Evolutionary conservation across 2,329 filamentous ascomycete species (phyloP).

Genomic region (Dryadomyces quercus-mongolicae): DNA sequence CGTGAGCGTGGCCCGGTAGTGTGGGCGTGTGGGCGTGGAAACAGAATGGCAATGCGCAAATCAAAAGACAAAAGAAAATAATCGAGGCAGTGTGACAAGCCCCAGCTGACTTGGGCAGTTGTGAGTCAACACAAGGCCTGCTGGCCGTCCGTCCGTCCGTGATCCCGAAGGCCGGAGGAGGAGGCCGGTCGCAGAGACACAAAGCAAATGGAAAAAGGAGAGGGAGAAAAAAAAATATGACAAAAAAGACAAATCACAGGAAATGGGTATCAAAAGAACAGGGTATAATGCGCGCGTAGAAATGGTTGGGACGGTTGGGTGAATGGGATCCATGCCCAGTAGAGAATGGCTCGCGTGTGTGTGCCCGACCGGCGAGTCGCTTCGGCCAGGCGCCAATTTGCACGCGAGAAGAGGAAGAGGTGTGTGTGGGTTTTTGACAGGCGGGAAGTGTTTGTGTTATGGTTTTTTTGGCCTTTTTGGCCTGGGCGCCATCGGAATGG

Average conservation of each 20-base stretch:
- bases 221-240: background rate
- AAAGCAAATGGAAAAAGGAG: background rate
- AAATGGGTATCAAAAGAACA: conserved; percentile 2
- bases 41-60: background rate
- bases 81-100: background rate
- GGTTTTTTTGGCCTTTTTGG: too few relatives aligned
- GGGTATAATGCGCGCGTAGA: background rate
- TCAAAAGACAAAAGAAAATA: background rate
- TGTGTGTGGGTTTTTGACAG: background rate
- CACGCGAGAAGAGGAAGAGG: background rate
- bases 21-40: background rate
- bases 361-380: background rate
- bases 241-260: background rate
- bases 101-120: background rate
- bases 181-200: background rate
- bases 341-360: background rate
- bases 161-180: too few relatives aligned
- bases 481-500: too few relatives aligned
- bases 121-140: background rate
- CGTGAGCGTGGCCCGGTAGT: background rate
- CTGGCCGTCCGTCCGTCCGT: background rate
- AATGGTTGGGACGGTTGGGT: background rate
- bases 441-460: background rate
- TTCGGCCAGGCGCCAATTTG: background rate
- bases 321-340: background rate